phyloP scores from a whole-genome alignment of 257 asterid genomes.

The Prunella vulgaris region DNA sequence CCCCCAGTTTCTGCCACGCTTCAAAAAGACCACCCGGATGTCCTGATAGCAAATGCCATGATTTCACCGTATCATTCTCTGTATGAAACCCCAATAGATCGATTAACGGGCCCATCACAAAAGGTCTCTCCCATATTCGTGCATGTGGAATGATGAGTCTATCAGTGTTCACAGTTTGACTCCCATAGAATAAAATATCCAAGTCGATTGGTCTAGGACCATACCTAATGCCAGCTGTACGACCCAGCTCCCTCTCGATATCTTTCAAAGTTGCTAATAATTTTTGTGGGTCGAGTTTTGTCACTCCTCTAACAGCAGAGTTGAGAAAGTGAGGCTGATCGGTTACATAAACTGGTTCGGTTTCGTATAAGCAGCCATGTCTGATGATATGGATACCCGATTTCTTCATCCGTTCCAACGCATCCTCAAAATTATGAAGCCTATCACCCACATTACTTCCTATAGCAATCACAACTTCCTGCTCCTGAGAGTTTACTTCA shows the following conservation, averaged over 20 bases:
- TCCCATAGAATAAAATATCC: conserved; percentile 84
- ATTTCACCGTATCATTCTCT: conserved; percentile 46
- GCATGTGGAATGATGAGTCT: conserved; percentile 73
- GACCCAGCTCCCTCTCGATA: conserved; percentile 88
- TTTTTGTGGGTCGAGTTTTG: conserved; percentile 69
- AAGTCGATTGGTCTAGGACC: conserved; percentile 96
- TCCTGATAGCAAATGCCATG: conserved; percentile 61
- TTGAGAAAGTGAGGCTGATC: conserved; percentile 89
- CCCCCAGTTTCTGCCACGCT: conserved; percentile 83
- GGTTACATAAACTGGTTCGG: conserved; percentile 85
- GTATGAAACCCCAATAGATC: conserved; percentile 68
- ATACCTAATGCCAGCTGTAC: conserved; percentile 74
- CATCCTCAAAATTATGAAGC: conserved; percentile 69
- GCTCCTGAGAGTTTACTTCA: conserved; percentile 68
- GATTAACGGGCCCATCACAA: conserved; percentile 84
- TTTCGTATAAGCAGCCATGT: conserved; percentile 82
- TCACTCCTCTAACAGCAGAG: conserved; percentile 77
- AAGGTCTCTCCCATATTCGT: conserved; percentile 91
- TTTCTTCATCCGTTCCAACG: conserved; percentile 65
- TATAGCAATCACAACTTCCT: conserved; percentile 78
- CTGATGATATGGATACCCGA: conserved; percentile 70
- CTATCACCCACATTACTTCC: conserved; percentile 94
- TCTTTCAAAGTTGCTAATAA: conserved; percentile 56
- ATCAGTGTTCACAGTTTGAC: conserved; percentile 55
- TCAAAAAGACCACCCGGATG: conserved; percentile 51